These are phyloP conservation scores for Xylaria multiplex DNA, from an alignment of 2,329 filamentous ascomycete species.

Conservation along the genomic window DNA sequence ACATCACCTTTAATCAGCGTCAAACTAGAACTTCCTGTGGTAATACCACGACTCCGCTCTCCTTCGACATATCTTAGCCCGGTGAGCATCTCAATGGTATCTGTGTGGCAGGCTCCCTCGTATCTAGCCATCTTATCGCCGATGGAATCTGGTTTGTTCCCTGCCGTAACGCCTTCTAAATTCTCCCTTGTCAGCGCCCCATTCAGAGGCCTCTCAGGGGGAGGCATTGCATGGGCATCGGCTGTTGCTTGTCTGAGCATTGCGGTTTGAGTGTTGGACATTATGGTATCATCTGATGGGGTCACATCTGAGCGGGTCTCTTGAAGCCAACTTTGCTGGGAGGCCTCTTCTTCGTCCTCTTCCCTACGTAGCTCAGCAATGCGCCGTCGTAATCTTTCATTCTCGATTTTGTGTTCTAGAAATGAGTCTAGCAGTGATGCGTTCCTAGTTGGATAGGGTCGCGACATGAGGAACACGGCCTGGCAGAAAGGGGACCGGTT, in stretches of 20 bases:
- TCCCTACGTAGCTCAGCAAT: slow-evolving; percentile 87
- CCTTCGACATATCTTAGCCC: slow-evolving; percentile 88
- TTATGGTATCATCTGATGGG: slow-evolving; percentile 57
- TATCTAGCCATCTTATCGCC: slow-evolving; percentile 87
- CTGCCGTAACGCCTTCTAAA: slow-evolving; percentile 75
- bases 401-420: slow-evolving; percentile 95
- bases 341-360: slow-evolving; percentile 82
- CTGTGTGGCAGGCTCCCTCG: slow-evolving; percentile 79
- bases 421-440: slow-evolving; percentile 88
- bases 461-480: slow-evolving; percentile 92
- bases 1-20: slow-evolving; percentile 85
- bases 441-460: slow-evolving; percentile 90
- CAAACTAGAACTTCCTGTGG: slow-evolving; percentile 83
- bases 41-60: slow-evolving; percentile 87
- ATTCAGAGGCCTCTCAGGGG: slow-evolving; percentile 74
- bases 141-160: slow-evolving; percentile 76
- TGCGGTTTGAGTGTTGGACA: slow-evolving; percentile 49
- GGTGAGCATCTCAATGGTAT: slow-evolving; percentile 93
- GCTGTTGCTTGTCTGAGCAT: slow-evolving; percentile 54
- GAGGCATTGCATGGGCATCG: slow-evolving; percentile 64
- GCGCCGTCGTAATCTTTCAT: slow-evolving; percentile 83
- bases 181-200: slow-evolving; percentile 81
- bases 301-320: slow-evolving; percentile 66
- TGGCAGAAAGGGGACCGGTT: slow-evolving; percentile 78
- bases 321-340: slow-evolving; percentile 69